These are phyloP conservation scores for Salix viminalis DNA, from an alignment of 345 rosid species.

Conservation along the genomic window DNA sequence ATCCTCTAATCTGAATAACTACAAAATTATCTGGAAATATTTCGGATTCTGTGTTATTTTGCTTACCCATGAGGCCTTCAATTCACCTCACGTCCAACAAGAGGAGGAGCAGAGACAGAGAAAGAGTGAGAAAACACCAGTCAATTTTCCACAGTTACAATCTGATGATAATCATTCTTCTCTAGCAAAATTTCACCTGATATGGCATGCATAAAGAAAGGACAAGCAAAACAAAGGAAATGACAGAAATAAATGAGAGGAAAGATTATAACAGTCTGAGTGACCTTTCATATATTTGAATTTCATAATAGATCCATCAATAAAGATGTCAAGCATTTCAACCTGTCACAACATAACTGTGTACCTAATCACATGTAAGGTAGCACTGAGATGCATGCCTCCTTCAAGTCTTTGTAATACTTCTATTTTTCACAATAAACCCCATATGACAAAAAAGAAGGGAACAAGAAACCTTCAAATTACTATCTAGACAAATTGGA, in stretches of 20 bases:
- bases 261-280: conserved; percentile 20
- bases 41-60: too few species aligned
- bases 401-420: conserved; percentile 23
- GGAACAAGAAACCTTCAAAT: conserved; percentile 31
- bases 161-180: background rate
- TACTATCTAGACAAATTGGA: conserved; percentile 26
- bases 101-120: too few species aligned
- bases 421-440: conserved; percentile 28
- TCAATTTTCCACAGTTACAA: background rate
- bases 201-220: background rate
- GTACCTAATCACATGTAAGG: conserved; percentile 39
- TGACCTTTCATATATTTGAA: conserved; percentile 27
- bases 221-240: background rate
- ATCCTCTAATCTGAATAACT: background rate
- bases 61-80: too few species aligned
- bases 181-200: background rate
- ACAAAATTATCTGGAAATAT: background rate
- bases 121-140: background rate
- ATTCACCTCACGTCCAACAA: too few species aligned
- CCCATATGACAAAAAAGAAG: conserved; percentile 30
- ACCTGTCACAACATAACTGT: conserved; percentile 37
- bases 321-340: conserved; percentile 38
- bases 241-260: background rate
- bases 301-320: conserved; percentile 34
- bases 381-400: conserved; percentile 30